phyloP scores from a whole-genome alignment of 768 basidiomycete genomes.

The Austroboletus eburneus region DNA sequence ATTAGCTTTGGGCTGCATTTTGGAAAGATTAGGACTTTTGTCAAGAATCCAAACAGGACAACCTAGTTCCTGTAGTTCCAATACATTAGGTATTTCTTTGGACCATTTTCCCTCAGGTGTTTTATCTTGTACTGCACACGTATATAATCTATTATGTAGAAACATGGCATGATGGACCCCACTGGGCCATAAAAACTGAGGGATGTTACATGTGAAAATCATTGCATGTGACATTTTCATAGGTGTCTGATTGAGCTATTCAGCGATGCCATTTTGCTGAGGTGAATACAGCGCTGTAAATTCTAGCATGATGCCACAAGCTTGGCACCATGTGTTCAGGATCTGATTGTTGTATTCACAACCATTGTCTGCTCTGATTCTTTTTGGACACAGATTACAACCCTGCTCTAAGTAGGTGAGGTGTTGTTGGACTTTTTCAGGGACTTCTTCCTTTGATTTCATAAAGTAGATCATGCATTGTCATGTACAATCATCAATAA shows the following conservation, averaged over 20 bases:
- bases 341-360: slow-evolving; percentile 27
- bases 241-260: slow-evolving; percentile 32
- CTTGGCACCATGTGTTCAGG: slow-evolving; percentile 16
- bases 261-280: slow-evolving; percentile 34
- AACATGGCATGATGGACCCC: slow-evolving; percentile 27
- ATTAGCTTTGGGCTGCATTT: neutral
- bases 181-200: slow-evolving; percentile 26
- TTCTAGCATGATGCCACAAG: slow-evolving; percentile 28
- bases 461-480: neutral
- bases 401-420: neutral
- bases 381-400: neutral
- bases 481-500: neutral
- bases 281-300: slow-evolving; percentile 35
- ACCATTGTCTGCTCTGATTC: slow-evolving; percentile 28
- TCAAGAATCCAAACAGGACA: slow-evolving; percentile 8
- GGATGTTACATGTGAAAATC: slow-evolving; percentile 16
- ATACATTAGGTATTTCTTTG: slow-evolving; percentile 21
- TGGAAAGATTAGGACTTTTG: neutral
- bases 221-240: slow-evolving; percentile 31
- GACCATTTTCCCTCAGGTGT: slow-evolving; percentile 11
- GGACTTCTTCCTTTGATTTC: neutral
- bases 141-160: slow-evolving; percentile 21
- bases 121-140: neutral
- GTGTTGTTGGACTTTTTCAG: neutral
- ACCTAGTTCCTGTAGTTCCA: slow-evolving; percentile 25